These are phyloP conservation scores for Eimeria brunetti DNA, from an alignment of 169 alveolate species.

Conservation along the genomic window DNA sequence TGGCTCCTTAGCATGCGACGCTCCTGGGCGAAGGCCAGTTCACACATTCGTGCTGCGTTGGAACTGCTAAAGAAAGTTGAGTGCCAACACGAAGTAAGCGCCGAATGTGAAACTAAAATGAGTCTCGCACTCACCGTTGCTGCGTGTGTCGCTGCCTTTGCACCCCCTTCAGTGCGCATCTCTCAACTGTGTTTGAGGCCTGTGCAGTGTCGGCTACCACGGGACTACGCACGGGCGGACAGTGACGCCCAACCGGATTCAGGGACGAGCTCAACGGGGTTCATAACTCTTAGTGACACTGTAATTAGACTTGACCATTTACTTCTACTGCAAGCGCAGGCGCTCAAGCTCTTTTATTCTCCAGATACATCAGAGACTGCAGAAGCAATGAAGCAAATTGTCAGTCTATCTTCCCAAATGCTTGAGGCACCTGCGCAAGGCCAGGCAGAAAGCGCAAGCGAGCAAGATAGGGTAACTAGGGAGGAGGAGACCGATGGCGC, in stretches of 20 bases:
- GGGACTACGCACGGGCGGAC: slow-evolving; percentile 8
- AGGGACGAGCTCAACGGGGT: slow-evolving; percentile 18
- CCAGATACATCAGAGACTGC: slow-evolving; percentile 61
- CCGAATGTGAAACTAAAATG: not conserved
- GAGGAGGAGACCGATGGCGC: not conserved
- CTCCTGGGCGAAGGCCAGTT: slow-evolving; percentile 36
- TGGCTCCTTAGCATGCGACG: slow-evolving; percentile 62
- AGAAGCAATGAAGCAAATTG: slow-evolving; percentile 36
- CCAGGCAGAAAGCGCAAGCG: not conserved
- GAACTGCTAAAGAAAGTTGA: slow-evolving; percentile 18
- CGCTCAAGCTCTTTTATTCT: slow-evolving; percentile 30
- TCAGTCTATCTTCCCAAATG: slow-evolving; percentile 17
- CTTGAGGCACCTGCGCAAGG: not conserved
- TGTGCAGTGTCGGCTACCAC: slow-evolving; percentile 37
- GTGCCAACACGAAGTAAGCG: slow-evolving; percentile 13
- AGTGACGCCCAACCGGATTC: not conserved
- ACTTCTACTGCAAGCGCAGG: slow-evolving; percentile 51
- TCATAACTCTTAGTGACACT: not conserved
- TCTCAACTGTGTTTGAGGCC: not conserved
- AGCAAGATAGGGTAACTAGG: not conserved
- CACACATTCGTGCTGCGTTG: slow-evolving; percentile 63
- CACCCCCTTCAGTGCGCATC: not conserved
- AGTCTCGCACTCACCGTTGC: not conserved
- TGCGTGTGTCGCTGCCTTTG: not conserved
- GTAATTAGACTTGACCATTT: slow-evolving; percentile 24